These are phyloP conservation scores for Gossypium trilobum DNA, from an alignment of 441 rosid genomes.

Conservation along the genomic window DNA sequence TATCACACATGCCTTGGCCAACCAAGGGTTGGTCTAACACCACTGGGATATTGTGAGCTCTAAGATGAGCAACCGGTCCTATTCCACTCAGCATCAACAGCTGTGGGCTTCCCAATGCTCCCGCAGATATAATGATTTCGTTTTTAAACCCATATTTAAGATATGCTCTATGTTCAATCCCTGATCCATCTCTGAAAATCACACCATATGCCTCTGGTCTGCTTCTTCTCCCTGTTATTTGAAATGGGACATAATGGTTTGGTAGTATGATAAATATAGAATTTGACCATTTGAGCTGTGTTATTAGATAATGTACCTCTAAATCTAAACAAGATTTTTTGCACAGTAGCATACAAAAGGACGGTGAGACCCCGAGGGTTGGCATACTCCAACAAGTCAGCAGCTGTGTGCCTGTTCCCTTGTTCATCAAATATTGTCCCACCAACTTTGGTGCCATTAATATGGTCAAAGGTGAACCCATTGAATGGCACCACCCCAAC, in stretches of 20 bases:
- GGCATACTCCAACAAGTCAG: conserved; percentile 57
- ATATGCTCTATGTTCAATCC: conserved; percentile 49
- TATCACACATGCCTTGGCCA: conserved; percentile 76
- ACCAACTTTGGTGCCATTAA: conserved; percentile 76
- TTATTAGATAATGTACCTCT: conserved; percentile 27
- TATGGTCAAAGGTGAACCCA: conserved; percentile 78
- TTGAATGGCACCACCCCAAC: conserved; percentile 61
- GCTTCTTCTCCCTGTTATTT: conserved; percentile 21
- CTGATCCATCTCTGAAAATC: conserved; percentile 38
- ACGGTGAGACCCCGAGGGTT: conserved; percentile 50
- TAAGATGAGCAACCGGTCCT: conserved; percentile 55
- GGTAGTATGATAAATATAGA: too few species aligned
- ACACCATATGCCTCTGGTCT: conserved; percentile 65
- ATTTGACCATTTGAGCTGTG: too few species aligned
- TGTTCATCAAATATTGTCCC: conserved; percentile 64
- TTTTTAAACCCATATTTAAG: conserved; percentile 39
- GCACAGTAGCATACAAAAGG: conserved; percentile 56
- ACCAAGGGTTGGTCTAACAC: conserved; percentile 64
- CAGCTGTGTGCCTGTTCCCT: conserved; percentile 70
- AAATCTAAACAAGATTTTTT: conserved; percentile 38
- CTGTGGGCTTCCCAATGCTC: conserved; percentile 84
- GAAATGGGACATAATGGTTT: background rate
- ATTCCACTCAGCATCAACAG: conserved; percentile 74
- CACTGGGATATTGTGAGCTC: conserved; percentile 41
- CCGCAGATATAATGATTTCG: conserved; percentile 57